Evolutionary conservation across 2,329 filamentous ascomycete genomes (phyloP).

Genomic region (Colletotrichum gigasporum): DNA sequence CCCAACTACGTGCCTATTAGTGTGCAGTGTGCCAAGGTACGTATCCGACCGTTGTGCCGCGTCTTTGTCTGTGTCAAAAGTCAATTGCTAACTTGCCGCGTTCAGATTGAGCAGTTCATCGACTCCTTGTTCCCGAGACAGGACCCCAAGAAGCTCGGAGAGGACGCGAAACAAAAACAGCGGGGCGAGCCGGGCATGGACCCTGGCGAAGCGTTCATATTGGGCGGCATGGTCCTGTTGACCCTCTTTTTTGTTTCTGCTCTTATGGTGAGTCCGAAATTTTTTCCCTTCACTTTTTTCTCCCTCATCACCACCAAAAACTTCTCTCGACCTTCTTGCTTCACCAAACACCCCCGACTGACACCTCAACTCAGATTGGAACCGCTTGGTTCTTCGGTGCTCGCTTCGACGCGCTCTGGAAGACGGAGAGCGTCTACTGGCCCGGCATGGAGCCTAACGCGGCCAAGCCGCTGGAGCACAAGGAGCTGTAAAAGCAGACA

Average conservation of each 20-base stretch:
- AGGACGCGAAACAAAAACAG: constrained; percentile 48
- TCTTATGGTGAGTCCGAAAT: constrained; percentile 73
- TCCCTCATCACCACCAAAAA: neutral
- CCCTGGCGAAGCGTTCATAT: constrained; percentile 69
- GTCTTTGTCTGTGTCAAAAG: neutral
- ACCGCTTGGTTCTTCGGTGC: constrained; percentile 84
- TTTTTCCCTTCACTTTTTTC: neutral
- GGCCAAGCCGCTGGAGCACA: constrained; percentile 25
- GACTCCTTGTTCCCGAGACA: constrained; percentile 91
- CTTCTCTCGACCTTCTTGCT: neutral
- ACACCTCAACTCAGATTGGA: constrained; percentile 66
- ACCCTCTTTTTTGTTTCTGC: constrained; percentile 77
- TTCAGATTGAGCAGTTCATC: constrained; percentile 92
- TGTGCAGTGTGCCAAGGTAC: constrained; percentile 85
- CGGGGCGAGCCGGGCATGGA: constrained; percentile 57
- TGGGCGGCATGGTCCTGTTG: constrained; percentile 72
- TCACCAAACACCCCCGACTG: neutral
- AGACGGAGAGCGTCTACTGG: constrained; percentile 30
- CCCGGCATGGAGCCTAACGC: constrained; percentile 23
- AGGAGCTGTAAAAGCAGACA: constrained; percentile 30
- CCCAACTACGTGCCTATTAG: constrained; percentile 94
- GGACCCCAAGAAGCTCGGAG: constrained; percentile 69
- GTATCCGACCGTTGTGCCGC: constrained; percentile 18
- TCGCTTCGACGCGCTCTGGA: constrained; percentile 70
- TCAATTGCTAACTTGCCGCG: constrained; percentile 29